Evolutionary conservation across 1,139 yeast genomes (phyloP).

Genomic region (Yamadazyma oceani): DNA sequence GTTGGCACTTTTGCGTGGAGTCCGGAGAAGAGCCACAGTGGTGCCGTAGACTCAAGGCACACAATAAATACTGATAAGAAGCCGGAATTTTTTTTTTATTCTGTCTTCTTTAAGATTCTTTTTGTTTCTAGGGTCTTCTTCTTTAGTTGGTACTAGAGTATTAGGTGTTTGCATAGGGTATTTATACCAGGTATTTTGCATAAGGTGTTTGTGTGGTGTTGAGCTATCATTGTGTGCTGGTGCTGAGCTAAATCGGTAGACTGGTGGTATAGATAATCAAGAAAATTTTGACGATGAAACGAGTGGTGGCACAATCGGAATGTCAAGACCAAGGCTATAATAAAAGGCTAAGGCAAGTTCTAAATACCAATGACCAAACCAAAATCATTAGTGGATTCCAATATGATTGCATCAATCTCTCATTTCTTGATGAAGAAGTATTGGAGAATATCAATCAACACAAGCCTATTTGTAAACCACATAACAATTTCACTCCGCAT

Average conservation of each 20-base stretch:
- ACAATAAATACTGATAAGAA: neutral
- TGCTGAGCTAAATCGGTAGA: too few relatives aligned
- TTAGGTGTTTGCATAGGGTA: too few relatives aligned
- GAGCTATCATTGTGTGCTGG: too few relatives aligned
- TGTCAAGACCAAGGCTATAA: neutral
- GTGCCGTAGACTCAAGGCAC: constrained; percentile 1
- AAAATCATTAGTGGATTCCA: constrained; percentile 23
- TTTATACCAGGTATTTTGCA: too few relatives aligned
- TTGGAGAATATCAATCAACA: neutral
- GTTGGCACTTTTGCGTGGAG: too few relatives aligned
- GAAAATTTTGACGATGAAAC: too few relatives aligned
- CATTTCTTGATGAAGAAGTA: constrained; percentile 18
- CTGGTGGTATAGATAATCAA: too few relatives aligned
- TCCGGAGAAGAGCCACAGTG: neutral
- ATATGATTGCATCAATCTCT: constrained; percentile 28
- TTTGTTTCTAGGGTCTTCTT: too few relatives aligned
- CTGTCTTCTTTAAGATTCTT: neutral
- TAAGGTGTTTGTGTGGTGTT: too few relatives aligned
- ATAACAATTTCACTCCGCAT: neutral
- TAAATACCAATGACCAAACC: constrained; percentile 25
- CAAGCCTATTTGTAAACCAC: too few relatives aligned
- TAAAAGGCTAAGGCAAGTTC: constrained; percentile 4
- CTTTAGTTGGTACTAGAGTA: too few relatives aligned
- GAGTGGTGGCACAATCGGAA: neutral
- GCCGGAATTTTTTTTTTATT: neutral